These are phyloP conservation scores for Phyllostachys edulis DNA, from an alignment of 176 grass and related monocot genomes.

Conservation along the genomic window DNA sequence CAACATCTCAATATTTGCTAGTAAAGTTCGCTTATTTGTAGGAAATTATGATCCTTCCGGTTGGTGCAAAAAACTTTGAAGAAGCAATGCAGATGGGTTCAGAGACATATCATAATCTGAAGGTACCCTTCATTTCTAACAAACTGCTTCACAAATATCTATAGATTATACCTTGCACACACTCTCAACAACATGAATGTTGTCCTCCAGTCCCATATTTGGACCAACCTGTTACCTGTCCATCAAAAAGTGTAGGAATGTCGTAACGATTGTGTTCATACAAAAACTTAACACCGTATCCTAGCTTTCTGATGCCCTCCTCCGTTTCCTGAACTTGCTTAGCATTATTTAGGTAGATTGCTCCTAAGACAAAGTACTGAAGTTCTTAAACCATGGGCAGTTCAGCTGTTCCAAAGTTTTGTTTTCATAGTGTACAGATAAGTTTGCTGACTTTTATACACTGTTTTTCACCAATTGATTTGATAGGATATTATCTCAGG, in stretches of 20 bases:
- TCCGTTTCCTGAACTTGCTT: background rate
- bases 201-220: conserved; percentile 10
- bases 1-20: background rate
- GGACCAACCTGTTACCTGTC: background rate
- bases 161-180: background rate
- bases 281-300: background rate
- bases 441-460: conserved; percentile 2
- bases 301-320: background rate
- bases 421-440: background rate
- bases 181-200: background rate
- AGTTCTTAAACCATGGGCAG: background rate
- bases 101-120: conserved; percentile 94
- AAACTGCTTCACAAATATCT: background rate
- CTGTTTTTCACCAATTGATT: conserved; percentile 13
- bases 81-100: conserved; percentile 97
- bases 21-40: conserved; percentile 45
- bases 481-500: conserved; percentile 72
- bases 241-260: conserved; percentile 17
- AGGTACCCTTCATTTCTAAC: conserved; percentile 54
- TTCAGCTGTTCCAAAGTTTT: background rate
- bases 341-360: background rate
- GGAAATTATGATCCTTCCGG: conserved; percentile 97
- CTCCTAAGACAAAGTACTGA: background rate
- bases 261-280: background rate
- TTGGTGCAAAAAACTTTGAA: conserved; percentile 82